These are phyloP conservation scores for Besnoitia besnoiti DNA, from an alignment of 169 alveolate species.

Conservation along the genomic window DNA sequence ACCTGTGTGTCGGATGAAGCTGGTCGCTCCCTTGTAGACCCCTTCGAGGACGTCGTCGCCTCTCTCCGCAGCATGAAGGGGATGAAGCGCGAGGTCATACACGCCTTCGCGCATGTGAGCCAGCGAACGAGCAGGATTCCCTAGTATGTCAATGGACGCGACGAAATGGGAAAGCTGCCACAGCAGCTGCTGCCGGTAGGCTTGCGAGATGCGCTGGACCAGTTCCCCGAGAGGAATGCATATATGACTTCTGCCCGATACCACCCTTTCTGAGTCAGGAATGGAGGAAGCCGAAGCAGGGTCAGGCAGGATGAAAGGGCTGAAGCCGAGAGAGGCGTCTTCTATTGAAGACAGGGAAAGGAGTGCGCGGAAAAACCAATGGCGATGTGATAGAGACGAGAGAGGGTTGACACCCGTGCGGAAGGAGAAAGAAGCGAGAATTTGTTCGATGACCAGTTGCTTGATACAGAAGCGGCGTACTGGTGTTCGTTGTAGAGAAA, in stretches of 20 bases:
- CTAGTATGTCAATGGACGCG: conserved; percentile 66
- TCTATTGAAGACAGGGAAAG: conserved; percentile 34
- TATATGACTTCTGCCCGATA: neutral
- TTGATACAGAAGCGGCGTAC: conserved; percentile 20
- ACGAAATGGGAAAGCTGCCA: conserved; percentile 59
- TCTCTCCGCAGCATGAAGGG: conserved; percentile 64
- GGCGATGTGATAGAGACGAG: neutral
- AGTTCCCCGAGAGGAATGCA: conserved; percentile 4
- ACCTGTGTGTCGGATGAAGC: conserved; percentile 77
- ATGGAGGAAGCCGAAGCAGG: neutral
- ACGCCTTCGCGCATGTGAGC: conserved; percentile 71
- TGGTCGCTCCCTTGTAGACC: conserved; percentile 73
- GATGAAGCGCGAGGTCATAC: conserved; percentile 67
- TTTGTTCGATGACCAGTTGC: neutral
- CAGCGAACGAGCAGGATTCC: conserved; percentile 69
- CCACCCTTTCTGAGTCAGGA: neutral
- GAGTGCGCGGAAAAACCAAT: conserved; percentile 19
- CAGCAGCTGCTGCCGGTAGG: conserved; percentile 61
- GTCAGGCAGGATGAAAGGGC: neutral
- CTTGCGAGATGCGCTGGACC: neutral
- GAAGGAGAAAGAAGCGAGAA: conserved; percentile 22
- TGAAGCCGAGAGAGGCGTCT: conserved; percentile 28
- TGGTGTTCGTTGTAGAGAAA: neutral
- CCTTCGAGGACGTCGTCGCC: conserved; percentile 76
- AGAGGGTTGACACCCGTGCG: conserved; percentile 34